phyloP scores from a whole-genome alignment of 2,329 filamentous ascomycete species.

The Fusarium staphyleae region DNA sequence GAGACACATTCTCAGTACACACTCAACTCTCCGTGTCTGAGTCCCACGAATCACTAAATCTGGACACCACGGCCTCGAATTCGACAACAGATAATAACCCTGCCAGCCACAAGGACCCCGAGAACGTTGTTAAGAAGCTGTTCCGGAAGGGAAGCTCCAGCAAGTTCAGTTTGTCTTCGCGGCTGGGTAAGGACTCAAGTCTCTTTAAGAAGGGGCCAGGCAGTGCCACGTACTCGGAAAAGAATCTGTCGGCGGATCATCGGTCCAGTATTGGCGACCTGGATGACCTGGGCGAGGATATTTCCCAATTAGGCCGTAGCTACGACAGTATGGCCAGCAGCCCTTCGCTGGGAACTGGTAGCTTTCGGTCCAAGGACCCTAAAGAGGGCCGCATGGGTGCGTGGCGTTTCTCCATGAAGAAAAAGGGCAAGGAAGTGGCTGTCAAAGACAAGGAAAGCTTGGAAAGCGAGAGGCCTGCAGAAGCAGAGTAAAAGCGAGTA shows the following conservation, averaged over 20 bases:
- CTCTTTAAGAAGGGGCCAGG: slow-evolving; percentile 67
- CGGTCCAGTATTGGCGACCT: slow-evolving; percentile 65
- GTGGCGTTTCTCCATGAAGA: slow-evolving; percentile 67
- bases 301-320: slow-evolving; percentile 55
- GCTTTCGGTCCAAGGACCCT: slow-evolving; percentile 50
- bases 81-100: slow-evolving; percentile 61
- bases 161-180: slow-evolving; percentile 69
- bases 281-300: slow-evolving; percentile 60
- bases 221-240: slow-evolving; percentile 64
- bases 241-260: slow-evolving; percentile 60
- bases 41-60: slow-evolving; percentile 63
- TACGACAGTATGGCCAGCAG: slow-evolving; percentile 65
- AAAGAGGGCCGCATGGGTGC: slow-evolving; percentile 59
- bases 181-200: slow-evolving; percentile 60
- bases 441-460: slow-evolving; percentile 58
- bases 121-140: slow-evolving; percentile 66
- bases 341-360: slow-evolving; percentile 61
- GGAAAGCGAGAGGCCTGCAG: slow-evolving; percentile 55
- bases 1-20: slow-evolving; percentile 63
- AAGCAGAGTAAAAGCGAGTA: slow-evolving; percentile 40
- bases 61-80: slow-evolving; percentile 64
- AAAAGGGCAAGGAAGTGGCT: slow-evolving; percentile 60
- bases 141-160: slow-evolving; percentile 71
- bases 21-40: slow-evolving; percentile 67
- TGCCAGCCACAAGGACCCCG: slow-evolving; percentile 56